Conservation (phyloP, 2,329 filamentous ascomycete genomes). For the Colletotrichum trifolii region DNA sequence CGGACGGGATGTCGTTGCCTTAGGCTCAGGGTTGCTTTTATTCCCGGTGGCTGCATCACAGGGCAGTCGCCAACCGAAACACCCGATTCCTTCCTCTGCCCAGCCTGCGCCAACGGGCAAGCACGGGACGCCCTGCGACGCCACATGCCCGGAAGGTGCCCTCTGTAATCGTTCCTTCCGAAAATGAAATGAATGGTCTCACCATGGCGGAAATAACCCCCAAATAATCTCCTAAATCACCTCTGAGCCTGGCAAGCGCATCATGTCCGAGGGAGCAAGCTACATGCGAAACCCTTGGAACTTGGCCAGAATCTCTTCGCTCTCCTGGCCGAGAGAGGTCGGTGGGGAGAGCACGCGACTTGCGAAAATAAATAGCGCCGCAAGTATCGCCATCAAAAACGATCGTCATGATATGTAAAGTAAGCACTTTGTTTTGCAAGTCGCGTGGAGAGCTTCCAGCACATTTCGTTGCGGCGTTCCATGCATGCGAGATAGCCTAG, state of each 20-base stretch:
- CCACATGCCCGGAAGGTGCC: slow-evolving; percentile 26
- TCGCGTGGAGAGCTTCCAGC: no score
- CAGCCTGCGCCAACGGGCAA: slow-evolving; percentile 25
- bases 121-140: slow-evolving; percentile 28
- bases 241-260: no score
- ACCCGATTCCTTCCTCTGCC: slow-evolving; percentile 22
- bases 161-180: slow-evolving; percentile 14
- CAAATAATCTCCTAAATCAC: not conserved
- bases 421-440: no score
- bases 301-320: no score
- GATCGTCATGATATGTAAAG: no score
- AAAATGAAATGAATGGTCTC: slow-evolving; percentile 6
- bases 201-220: slow-evolving; percentile 14
- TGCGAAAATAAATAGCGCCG: no score
- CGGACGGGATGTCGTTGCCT: slow-evolving; percentile 31
- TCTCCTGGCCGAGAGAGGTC: no score
- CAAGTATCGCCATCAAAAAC: no score
- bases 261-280: not conserved
- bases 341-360: no score
- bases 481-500: no score
- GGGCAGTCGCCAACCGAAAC: slow-evolving; percentile 21
- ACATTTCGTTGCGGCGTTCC: no score
- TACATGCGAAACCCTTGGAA: not conserved
- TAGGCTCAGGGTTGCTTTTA: slow-evolving; percentile 24
- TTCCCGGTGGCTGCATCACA: slow-evolving; percentile 32